Conservation (phyloP, 2,329 filamentous ascomycete genomes). For the Arthrobotrys sphaeroides region DNA sequence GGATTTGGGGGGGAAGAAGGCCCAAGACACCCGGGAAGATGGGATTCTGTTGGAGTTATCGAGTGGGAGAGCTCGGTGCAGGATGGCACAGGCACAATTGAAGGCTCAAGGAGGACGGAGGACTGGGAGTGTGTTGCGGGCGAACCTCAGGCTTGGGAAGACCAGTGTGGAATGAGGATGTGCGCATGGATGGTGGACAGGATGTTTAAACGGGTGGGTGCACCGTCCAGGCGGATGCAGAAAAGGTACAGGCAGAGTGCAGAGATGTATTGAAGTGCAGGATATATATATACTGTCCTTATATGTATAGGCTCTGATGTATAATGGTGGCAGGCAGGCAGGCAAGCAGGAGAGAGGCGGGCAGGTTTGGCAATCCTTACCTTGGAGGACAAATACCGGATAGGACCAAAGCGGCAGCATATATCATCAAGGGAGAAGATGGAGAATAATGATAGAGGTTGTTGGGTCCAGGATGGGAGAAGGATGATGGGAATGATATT, state of each 20-base stretch:
- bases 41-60: neutral
- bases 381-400: conserved; percentile 33
- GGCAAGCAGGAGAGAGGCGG: neutral
- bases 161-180: conserved; percentile 22
- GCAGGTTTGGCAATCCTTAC: conserved; percentile 30
- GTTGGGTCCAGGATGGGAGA: no score
- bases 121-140: conserved; percentile 8
- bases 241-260: neutral
- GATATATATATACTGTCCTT: neutral
- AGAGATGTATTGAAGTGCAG: conserved; percentile 12
- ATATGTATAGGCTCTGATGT: conserved; percentile 6
- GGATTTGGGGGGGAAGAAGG: neutral
- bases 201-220: conserved; percentile 11
- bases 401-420: conserved; percentile 45
- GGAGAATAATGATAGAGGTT: neutral
- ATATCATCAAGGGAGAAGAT: conserved; percentile 29
- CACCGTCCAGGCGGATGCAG: conserved; percentile 9
- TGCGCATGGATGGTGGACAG: conserved; percentile 39
- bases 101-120: conserved; percentile 3
- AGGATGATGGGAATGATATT: neutral
- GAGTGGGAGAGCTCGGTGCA: conserved; percentile 1
- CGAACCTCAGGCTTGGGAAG: neutral
- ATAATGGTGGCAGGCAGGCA: conserved; percentile 6
- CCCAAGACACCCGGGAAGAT: neutral
- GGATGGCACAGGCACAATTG: conserved; percentile 4